A percentile compares a stretch with the other conserved stretches of the same genome.
Evolutionary conservation across 1,139 yeast genomes (phyloP).

Genomic region (Hyphopichia burtonii): DNA sequence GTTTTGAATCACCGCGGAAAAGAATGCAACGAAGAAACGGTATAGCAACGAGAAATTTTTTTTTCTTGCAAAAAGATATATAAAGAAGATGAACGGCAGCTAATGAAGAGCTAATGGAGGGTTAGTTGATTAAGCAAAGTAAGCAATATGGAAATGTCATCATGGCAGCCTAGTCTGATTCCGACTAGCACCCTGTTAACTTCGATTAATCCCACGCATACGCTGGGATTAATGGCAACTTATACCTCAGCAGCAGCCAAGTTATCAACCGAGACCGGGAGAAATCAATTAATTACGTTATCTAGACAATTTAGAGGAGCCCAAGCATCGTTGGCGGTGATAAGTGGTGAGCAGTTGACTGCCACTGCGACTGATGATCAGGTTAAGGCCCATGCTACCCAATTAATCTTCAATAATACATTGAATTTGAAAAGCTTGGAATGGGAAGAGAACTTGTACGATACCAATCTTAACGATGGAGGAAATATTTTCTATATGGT

Average conservation of each 20-base stretch:
- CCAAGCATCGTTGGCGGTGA: constrained; percentile 34
- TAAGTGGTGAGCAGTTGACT: constrained; percentile 28
- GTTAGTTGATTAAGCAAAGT: too few species aligned
- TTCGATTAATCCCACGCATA: constrained; percentile 8
- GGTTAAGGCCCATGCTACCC: constrained; percentile 27
- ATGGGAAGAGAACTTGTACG: constrained; percentile 30
- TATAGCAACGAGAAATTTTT: too few species aligned
- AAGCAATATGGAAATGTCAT: not conserved
- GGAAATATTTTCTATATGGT: constrained; percentile 24
- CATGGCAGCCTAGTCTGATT: constrained; percentile 36
- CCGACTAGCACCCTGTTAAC: constrained; percentile 15
- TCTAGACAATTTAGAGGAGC: constrained; percentile 27
- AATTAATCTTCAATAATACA: constrained; percentile 32
- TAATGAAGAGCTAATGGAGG: too few species aligned
- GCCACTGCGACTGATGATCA: constrained; percentile 40
- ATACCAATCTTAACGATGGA: constrained; percentile 25
- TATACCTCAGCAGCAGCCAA: constrained; percentile 13
- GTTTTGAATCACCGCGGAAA: too few species aligned
- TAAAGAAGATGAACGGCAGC: too few species aligned
- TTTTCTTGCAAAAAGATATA: too few species aligned
- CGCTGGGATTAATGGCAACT: constrained; percentile 6
- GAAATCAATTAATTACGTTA: constrained; percentile 12
- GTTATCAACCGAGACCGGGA: constrained; percentile 17
- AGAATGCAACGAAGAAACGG: too few species aligned
- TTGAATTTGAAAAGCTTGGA: constrained; percentile 22